A percentile compares a stretch with the other conserved stretches of the same genome.
These are phyloP conservation scores for Coix lacrymajobi DNA, from an alignment of 176 grass and related monocot genomes.

Conservation along the genomic window DNA sequence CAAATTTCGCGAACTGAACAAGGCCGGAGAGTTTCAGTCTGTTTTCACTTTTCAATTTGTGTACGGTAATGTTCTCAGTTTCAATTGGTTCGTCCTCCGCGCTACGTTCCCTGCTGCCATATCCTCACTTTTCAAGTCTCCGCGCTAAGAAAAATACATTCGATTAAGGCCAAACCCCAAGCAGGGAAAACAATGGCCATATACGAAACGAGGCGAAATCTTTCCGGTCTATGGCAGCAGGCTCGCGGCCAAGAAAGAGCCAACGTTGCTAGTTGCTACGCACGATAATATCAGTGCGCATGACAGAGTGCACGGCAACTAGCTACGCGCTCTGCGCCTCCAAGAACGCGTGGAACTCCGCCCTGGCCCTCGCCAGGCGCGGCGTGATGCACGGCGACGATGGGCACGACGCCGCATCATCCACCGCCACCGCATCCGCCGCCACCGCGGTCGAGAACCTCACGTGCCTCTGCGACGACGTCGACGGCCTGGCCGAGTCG, in stretches of 20 bases:
- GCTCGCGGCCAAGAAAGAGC: background rate
- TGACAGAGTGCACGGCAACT: background rate
- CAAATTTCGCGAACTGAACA: too few species aligned
- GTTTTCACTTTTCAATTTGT: too few species aligned
- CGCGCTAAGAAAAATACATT: too few species aligned
- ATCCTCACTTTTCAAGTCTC: too few species aligned
- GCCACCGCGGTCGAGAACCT: constrained; percentile 67
- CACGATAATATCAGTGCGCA: background rate
- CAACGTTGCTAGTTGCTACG: background rate
- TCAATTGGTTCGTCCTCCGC: too few species aligned
- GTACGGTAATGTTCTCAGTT: too few species aligned
- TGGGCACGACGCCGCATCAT: constrained; percentile 31
- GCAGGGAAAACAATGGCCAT: too few species aligned
- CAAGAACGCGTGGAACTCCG: constrained; percentile 81
- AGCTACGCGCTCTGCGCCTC: constrained; percentile 53
- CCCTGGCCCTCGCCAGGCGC: constrained; percentile 44
- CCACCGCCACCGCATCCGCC: background rate
- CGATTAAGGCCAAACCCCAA: too few species aligned
- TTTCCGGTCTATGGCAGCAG: background rate
- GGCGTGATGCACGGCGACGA: constrained; percentile 77
- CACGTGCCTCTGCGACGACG: constrained; percentile 65
- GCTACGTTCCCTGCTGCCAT: too few species aligned
- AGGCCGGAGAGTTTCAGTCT: too few species aligned
- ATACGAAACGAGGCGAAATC: too few species aligned
- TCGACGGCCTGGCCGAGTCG: constrained; percentile 43